phyloP scores from a whole-genome alignment of 805 yeast genomes.

The Debaryomyces castellii region DNA sequence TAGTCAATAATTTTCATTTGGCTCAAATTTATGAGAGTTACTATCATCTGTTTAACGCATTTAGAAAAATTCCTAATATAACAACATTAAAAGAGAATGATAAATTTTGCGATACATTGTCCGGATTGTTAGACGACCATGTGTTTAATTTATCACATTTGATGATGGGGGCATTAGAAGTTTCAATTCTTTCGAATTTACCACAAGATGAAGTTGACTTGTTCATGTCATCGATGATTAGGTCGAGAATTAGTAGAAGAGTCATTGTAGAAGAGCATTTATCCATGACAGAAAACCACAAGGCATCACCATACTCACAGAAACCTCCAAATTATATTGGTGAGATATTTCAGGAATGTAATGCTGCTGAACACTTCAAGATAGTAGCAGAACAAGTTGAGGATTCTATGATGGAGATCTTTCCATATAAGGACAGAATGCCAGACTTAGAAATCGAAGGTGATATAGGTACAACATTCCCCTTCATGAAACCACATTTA shows the following conservation, averaged over 20 bases:
- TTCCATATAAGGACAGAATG: slow-evolving; percentile 52
- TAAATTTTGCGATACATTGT: slow-evolving; percentile 63
- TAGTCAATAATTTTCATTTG: slow-evolving; percentile 81
- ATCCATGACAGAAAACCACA: slow-evolving; percentile 67
- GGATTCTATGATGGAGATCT: slow-evolving; percentile 50
- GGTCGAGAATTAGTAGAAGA: slow-evolving; percentile 87
- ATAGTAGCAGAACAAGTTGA: slow-evolving; percentile 53
- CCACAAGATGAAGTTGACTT: slow-evolving; percentile 66
- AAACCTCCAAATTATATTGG: slow-evolving; percentile 62
- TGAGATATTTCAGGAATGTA: slow-evolving; percentile 79
- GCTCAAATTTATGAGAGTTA: slow-evolving; percentile 87
- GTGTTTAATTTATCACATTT: slow-evolving; percentile 80
- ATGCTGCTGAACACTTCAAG: slow-evolving; percentile 65
- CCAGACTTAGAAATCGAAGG: slow-evolving; percentile 83
- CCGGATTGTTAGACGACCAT: slow-evolving; percentile 72
- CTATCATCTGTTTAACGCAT: slow-evolving; percentile 81
- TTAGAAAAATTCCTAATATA: slow-evolving; percentile 71
- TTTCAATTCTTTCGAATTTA: slow-evolving; percentile 56
- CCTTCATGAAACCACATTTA: slow-evolving; percentile 82
- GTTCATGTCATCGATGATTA: slow-evolving; percentile 71
- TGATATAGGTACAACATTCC: slow-evolving; percentile 62
- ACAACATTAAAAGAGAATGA: slow-evolving; percentile 72
- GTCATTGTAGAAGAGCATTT: slow-evolving; percentile 90
- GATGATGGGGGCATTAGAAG: slow-evolving; percentile 91
- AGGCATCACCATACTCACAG: slow-evolving; percentile 42